Conservation (phyloP, 2,329 filamentous ascomycete species). For the Gaeumannomyces sp. region DNA sequence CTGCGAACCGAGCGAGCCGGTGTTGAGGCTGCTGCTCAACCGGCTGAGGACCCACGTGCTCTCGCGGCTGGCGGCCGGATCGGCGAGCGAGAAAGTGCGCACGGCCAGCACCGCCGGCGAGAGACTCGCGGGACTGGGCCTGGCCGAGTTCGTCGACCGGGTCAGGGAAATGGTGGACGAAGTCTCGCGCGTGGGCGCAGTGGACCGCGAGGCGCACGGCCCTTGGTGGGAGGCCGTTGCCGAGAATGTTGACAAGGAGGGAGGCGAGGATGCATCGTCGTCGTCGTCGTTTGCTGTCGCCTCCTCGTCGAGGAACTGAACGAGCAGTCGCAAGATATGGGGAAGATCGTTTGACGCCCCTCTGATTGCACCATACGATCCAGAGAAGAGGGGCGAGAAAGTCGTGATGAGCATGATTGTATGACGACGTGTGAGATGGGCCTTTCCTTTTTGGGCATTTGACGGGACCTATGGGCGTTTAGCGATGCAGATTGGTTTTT, state of each 20-base stretch:
- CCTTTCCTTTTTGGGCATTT: not conserved
- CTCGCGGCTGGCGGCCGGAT: conserved; percentile 56
- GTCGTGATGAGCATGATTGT: not conserved
- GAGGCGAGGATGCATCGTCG: not conserved
- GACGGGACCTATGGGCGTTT: not conserved
- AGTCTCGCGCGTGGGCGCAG: conserved; percentile 55
- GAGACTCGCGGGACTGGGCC: conserved; percentile 60
- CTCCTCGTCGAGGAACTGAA: conserved; percentile 18
- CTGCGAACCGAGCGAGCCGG: conserved; percentile 44
- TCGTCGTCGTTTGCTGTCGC: not conserved
- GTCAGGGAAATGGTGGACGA: conserved; percentile 65
- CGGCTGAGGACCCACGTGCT: conserved; percentile 62
- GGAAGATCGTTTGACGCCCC: too few relatives aligned
- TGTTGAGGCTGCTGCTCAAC: conserved; percentile 61
- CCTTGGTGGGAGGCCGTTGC: conserved; percentile 65
- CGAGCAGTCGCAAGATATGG: not conserved
- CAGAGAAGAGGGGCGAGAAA: not conserved
- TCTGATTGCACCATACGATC: not conserved
- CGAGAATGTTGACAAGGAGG: conserved; percentile 43
- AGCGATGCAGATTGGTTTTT: not conserved
- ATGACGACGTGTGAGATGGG: not conserved
- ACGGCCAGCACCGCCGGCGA: conserved; percentile 64
- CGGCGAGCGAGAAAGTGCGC: conserved; percentile 63
- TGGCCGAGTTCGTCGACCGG: conserved; percentile 67
- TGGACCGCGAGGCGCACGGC: conserved; percentile 63